Conservation (phyloP, 345 rosid species). For the Lumnitzera littorea region DNA sequence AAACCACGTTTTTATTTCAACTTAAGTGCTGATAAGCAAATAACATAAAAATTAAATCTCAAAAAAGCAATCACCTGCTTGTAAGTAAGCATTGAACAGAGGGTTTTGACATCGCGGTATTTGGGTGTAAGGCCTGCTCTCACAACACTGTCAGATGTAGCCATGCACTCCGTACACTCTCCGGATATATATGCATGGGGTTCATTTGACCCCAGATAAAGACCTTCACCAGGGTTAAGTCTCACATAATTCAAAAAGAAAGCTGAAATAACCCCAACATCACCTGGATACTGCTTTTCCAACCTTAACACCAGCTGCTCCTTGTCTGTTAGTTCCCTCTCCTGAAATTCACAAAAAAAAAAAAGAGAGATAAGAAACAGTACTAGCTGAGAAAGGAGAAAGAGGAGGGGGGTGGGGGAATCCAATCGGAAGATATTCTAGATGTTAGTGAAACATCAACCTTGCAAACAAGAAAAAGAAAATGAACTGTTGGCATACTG, state of each 20-base stretch:
- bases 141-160: constrained; percentile 96
- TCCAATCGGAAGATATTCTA: background rate
- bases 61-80: constrained; percentile 47
- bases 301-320: constrained; percentile 73
- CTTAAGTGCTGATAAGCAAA: too few species aligned
- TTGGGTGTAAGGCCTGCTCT: constrained; percentile 99
- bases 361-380: background rate
- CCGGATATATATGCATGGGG: constrained; percentile 92
- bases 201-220: constrained; percentile 90
- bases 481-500: too few species aligned
- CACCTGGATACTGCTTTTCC: constrained; percentile 83
- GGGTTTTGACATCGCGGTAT: constrained; percentile 71
- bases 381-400: background rate
- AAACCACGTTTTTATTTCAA: too few species aligned
- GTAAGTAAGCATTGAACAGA: constrained; percentile 95
- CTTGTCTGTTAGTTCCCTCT: constrained; percentile 72
- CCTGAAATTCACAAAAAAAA: constrained; percentile 48
- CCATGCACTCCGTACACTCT: constrained; percentile 97
- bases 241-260: constrained; percentile 82
- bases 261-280: constrained; percentile 81
- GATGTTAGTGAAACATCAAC: too few species aligned
- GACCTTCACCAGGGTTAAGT: constrained; percentile 94
- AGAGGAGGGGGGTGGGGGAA: background rate
- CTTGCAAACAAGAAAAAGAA: too few species aligned
- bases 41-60: background rate